These are phyloP conservation scores for Isatis tinctoria DNA, from an alignment of 345 rosid species.

Conservation along the genomic window DNA sequence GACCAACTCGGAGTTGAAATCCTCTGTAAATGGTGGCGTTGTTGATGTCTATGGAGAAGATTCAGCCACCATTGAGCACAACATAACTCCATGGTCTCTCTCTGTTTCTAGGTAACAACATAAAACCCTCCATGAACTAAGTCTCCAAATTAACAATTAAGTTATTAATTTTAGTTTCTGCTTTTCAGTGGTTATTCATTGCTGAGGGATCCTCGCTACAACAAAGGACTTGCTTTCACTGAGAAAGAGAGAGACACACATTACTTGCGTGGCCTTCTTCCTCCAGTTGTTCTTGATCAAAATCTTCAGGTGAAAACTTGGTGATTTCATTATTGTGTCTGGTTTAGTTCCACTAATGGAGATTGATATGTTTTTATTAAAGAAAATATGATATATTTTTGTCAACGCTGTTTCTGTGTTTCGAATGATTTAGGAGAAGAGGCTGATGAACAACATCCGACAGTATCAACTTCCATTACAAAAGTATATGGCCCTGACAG, in stretches of 20 bases:
- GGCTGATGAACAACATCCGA: constrained; percentile 59
- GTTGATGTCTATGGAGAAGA: constrained; percentile 84
- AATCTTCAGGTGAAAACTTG: constrained; percentile 56
- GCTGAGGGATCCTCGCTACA: constrained; percentile 82
- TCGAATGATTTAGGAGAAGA: constrained; percentile 53
- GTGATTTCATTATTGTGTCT: background rate
- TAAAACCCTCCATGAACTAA: background rate
- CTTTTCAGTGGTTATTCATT: constrained; percentile 67
- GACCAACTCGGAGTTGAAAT: constrained; percentile 46
- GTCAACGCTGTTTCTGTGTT: background rate
- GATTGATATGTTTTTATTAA: background rate
- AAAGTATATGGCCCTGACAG: constrained; percentile 86
- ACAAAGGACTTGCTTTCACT: constrained; percentile 89
- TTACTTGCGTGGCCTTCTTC: constrained; percentile 84
- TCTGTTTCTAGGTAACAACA: constrained; percentile 66
- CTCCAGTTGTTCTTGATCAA: constrained; percentile 64
- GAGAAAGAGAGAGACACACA: constrained; percentile 86
- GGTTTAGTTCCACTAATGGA: background rate
- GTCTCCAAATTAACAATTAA: background rate
- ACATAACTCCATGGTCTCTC: constrained; percentile 82
- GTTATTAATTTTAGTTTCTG: background rate
- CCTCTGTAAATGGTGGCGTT: constrained; percentile 61
- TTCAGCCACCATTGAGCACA: constrained; percentile 74
- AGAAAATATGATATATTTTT: background rate
- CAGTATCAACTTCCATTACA: constrained; percentile 72